A percentile compares a stretch with the other conserved stretches of the same genome.
phyloP scores from a whole-genome alignment of 345 rosid species.

The Litchi chinensis region DNA sequence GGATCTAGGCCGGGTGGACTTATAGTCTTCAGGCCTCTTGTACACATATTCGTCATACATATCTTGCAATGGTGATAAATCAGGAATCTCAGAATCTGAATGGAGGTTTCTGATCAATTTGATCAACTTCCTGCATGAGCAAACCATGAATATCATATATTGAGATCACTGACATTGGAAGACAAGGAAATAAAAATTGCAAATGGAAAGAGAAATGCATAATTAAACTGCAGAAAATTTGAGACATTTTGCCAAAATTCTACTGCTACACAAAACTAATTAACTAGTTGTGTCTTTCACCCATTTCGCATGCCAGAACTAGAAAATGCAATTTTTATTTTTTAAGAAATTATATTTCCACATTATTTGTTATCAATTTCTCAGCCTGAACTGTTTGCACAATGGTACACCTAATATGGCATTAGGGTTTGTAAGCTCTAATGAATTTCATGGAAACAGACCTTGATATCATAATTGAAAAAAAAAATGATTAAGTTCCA shows the following conservation, averaged over 20 bases:
- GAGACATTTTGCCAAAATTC: not conserved
- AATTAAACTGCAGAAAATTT: not conserved
- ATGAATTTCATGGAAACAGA: not conserved
- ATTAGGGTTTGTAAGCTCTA: not conserved
- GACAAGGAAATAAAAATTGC: not conserved
- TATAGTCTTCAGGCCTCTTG: constrained; percentile 38
- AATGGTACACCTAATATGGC: not conserved
- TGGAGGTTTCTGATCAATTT: constrained; percentile 35
- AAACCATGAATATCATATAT: constrained; percentile 20
- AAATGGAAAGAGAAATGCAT: not conserved
- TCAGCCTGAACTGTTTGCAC: not conserved
- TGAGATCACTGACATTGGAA: not conserved
- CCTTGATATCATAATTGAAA: not conserved
- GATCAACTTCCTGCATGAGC: constrained; percentile 56
- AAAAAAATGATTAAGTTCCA: constrained; percentile 2
- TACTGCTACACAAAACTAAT: not conserved
- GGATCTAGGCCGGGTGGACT: constrained; percentile 19
- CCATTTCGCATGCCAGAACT: not conserved
- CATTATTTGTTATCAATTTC: not conserved
- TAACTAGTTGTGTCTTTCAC: not conserved
- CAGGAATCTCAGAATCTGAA: constrained; percentile 41
- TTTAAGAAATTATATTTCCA: not conserved
- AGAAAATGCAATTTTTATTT: not conserved
- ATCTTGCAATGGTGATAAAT: constrained; percentile 43
- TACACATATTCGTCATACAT: constrained; percentile 39